phyloP scores from a whole-genome alignment of 768 basidiomycete species.

The Erythrobasidium yunnanense region DNA sequence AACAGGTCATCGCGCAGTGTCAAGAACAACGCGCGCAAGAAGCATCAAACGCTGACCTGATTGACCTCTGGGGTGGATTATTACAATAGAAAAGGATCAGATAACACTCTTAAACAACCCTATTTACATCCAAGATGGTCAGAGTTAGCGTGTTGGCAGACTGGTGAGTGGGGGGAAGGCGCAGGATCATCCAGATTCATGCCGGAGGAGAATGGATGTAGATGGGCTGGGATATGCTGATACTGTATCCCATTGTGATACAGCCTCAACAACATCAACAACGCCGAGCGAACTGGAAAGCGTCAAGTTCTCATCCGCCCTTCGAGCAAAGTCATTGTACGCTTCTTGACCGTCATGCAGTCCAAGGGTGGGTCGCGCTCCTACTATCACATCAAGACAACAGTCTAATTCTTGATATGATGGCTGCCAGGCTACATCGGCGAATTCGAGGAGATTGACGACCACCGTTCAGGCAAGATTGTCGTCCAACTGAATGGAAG shows the following conservation, averaged over 20 bases:
- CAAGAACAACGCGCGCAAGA: no score
- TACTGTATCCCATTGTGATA: no score
- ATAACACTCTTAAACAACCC: no score
- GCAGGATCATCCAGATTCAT: no score
- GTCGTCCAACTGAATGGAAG: conserved; percentile 97
- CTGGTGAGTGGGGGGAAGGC: no score
- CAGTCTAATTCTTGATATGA: neutral
- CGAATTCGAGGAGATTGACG: conserved; percentile 73
- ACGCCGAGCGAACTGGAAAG: conserved; percentile 98
- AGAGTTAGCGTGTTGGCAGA: conserved; percentile 73
- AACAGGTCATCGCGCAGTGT: no score
- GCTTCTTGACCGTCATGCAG: conserved; percentile 97
- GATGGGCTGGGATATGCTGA: no score
- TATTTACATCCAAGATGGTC: no score
- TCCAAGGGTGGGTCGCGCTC: conserved; percentile 65
- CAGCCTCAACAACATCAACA: conserved; percentile 87
- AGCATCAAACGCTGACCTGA: no score
- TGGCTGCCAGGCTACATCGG: conserved; percentile 3
- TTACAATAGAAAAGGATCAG: no score
- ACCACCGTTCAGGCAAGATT: conserved; percentile 96
- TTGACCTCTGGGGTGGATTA: no score
- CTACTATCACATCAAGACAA: conserved; percentile 26
- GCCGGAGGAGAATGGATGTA: no score
- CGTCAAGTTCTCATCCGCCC: conserved; percentile 97
- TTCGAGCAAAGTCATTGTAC: conserved; percentile 93